A percentile compares a stretch with the other conserved stretches of the same genome.
Conservation (phyloP, 805 yeast species). For the Wickerhamiella qilinensis region DNA sequence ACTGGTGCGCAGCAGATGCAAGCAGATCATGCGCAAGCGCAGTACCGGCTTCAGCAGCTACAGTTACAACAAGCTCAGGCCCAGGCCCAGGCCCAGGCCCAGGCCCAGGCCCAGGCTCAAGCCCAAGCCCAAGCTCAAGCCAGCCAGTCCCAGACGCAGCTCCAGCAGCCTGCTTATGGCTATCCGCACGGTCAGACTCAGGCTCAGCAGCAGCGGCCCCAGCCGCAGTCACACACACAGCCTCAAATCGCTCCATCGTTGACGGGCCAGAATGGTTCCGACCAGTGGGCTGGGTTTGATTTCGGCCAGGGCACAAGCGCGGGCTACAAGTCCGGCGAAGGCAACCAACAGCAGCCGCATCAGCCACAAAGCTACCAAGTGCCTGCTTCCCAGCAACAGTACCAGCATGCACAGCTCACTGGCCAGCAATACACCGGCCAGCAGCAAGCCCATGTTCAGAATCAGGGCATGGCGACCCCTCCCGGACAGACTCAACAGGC, state of each 20-base stretch:
- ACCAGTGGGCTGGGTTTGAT: background rate
- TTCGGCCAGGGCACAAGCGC: too few species aligned
- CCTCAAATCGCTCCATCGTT: too few species aligned
- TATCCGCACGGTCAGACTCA: background rate
- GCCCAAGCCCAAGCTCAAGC: background rate
- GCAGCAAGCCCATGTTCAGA: background rate
- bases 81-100: background rate
- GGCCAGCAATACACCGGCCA: background rate
- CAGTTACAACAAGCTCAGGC: background rate
- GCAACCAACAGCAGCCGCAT: background rate
- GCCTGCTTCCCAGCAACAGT: too few species aligned
- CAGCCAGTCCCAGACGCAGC: background rate
- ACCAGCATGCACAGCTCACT: background rate
- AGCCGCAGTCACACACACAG: background rate
- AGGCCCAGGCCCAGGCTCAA: background rate
- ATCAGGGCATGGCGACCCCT: background rate
- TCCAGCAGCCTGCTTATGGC: background rate
- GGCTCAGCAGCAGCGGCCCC: constrained; percentile 1
- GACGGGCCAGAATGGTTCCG: background rate
- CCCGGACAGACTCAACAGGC: background rate
- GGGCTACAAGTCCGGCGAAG: background rate
- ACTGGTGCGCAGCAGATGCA: constrained; percentile 1
- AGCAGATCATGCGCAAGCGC: background rate
- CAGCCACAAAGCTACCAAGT: too few species aligned
- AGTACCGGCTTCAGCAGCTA: constrained; percentile 1